Conservation (phyloP, 768 basidiomycete genomes). For the Macrocybe gigantea region DNA sequence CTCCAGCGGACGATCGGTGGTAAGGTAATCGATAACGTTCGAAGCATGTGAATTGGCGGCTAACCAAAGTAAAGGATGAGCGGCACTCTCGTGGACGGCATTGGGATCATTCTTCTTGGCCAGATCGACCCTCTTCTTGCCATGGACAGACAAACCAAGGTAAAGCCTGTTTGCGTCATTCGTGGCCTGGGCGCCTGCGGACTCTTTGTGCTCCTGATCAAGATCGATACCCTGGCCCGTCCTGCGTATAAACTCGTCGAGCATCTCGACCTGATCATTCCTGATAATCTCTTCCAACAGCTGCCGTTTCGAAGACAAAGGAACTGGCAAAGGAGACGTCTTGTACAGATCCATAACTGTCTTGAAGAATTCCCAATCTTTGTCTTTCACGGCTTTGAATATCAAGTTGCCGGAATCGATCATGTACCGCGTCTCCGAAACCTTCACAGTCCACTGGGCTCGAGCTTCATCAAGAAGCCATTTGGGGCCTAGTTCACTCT, state of each 20-base stretch:
- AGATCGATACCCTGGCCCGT: constrained; percentile 38
- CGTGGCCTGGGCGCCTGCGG: constrained; percentile 14
- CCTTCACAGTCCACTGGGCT: neutral
- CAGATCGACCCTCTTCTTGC: constrained; percentile 55
- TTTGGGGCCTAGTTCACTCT: constrained; percentile 31
- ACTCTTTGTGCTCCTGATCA: constrained; percentile 18
- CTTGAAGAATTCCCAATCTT: constrained; percentile 47
- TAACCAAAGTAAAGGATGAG: constrained; percentile 35
- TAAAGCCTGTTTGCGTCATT: constrained; percentile 41
- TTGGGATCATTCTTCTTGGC: constrained; percentile 46
- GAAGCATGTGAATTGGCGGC: constrained; percentile 28
- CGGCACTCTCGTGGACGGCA: constrained; percentile 13
- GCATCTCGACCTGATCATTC: constrained; percentile 40
- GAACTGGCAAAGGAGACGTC: constrained; percentile 21
- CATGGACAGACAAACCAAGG: constrained; percentile 56
- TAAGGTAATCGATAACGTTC: constrained; percentile 41
- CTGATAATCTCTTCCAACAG: constrained; percentile 24
- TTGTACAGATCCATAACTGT: constrained; percentile 41
- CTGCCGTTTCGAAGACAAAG: constrained; percentile 10
- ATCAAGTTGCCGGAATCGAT: constrained; percentile 16
- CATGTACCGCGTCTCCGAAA: constrained; percentile 1
- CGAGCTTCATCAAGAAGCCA: constrained; percentile 23
- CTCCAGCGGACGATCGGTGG: constrained; percentile 35
- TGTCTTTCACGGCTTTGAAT: constrained; percentile 29
- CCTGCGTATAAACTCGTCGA: constrained; percentile 53